Conservation (phyloP, 768 basidiomycete species). For the Panaeolus cyanescens region DNA sequence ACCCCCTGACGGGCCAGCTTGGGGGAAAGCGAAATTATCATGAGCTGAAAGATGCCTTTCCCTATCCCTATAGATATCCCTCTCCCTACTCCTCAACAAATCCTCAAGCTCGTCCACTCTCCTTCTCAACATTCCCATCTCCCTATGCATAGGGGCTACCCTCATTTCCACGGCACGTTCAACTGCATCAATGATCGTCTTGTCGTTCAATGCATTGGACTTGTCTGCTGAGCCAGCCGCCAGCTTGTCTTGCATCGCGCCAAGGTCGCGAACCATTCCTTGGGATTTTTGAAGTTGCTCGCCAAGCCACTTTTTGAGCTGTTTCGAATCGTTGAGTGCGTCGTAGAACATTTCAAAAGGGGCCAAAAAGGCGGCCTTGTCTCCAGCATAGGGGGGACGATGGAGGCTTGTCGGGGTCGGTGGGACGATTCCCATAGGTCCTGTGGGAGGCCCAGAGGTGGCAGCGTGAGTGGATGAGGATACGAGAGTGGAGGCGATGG, state of each 20-base stretch:
- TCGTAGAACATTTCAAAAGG: slow-evolving; percentile 88
- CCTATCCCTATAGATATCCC: not conserved
- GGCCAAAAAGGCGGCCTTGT: slow-evolving; percentile 76
- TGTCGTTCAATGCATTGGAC: not conserved
- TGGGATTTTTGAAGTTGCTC: slow-evolving; percentile 73
- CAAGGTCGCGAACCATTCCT: slow-evolving; percentile 48
- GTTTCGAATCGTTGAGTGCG: slow-evolving; percentile 76
- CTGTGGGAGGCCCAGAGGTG: not conserved
- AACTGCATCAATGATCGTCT: not conserved
- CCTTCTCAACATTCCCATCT: slow-evolving; percentile 59
- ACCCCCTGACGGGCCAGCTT: slow-evolving; percentile 30
- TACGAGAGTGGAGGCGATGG: slow-evolving; percentile 59
- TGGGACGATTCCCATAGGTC: slow-evolving; percentile 41
- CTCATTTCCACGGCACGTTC: slow-evolving; percentile 64
- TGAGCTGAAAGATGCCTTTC: slow-evolving; percentile 22
- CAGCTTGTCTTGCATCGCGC: slow-evolving; percentile 24
- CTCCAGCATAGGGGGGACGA: slow-evolving; percentile 58
- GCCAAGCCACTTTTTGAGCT: slow-evolving; percentile 74
- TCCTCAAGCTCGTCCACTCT: slow-evolving; percentile 74
- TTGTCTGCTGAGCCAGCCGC: not conserved
- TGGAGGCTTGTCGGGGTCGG: slow-evolving; percentile 70
- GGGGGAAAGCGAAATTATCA: slow-evolving; percentile 15
- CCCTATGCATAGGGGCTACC: slow-evolving; percentile 57
- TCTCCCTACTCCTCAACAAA: slow-evolving; percentile 29
- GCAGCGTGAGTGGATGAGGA: slow-evolving; percentile 3